These are phyloP conservation scores for Symmetrospora coprosmae DNA, from an alignment of 768 basidiomycete species.

Conservation along the genomic window DNA sequence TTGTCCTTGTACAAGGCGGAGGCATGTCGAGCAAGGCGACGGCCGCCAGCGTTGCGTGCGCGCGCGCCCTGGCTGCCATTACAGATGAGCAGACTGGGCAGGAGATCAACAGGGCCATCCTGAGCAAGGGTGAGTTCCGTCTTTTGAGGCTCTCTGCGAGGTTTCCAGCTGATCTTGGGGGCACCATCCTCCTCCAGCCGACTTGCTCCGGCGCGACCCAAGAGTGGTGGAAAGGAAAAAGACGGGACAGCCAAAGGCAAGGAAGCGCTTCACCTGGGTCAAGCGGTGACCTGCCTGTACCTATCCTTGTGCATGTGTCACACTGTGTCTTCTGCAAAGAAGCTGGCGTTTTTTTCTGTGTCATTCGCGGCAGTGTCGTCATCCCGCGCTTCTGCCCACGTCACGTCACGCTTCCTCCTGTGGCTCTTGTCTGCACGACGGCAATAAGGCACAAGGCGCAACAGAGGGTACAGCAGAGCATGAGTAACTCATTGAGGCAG, in stretches of 20 bases:
- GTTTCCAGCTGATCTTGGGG: not conserved
- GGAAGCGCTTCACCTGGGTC: slow-evolving; percentile 93
- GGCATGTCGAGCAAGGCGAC: slow-evolving; percentile 88
- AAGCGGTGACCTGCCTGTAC: no score
- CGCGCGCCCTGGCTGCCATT: slow-evolving; percentile 36
- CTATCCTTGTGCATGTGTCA: no score
- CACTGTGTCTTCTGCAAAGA: no score
- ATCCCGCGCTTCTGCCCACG: no score
- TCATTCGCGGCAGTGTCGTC: no score
- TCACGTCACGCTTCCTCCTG: no score
- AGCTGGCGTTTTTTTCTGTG: no score
- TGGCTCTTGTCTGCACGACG: no score
- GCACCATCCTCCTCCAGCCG: slow-evolving; percentile 44
- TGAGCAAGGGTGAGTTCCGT: slow-evolving; percentile 54
- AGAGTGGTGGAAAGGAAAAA: slow-evolving; percentile 99
- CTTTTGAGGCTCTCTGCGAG: slow-evolving; percentile 3
- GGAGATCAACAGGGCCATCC: slow-evolving; percentile 38
- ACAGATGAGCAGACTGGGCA: slow-evolving; percentile 53
- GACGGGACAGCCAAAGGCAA: slow-evolving; percentile 74
- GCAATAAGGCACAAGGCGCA: no score
- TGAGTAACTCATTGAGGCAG: no score
- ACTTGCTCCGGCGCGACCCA: slow-evolving; percentile 75
- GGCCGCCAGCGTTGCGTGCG: slow-evolving; percentile 45
- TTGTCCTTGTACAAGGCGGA: slow-evolving; percentile 62
- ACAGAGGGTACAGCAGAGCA: no score